Base-by-base conservation (phyloP, 2,329 filamentous ascomycete genomes). In the Endocalyx cinctus region DNA sequence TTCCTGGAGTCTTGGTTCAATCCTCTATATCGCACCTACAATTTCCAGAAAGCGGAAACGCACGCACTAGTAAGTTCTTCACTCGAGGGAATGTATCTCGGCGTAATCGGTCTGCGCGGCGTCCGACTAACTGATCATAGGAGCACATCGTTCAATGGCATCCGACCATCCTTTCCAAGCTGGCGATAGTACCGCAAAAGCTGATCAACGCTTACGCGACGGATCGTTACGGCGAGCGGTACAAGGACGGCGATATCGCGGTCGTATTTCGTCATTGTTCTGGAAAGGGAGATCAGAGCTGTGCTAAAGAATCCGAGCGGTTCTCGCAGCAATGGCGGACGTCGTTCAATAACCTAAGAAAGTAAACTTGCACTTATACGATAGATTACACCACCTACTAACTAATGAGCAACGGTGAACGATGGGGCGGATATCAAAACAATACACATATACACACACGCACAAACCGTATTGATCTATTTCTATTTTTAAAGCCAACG, bases 1-100 rank as follows among this genome's bases (percentile, higher is more conserved):
- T 87, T 98, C 54, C 63, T 97, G 13, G 92, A 98, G 57, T 84
- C 86, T 1, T 98, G 92, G 92, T 94, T 92, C 54, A 88, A 97
- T 57, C 92, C 92, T 29, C 67, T 97, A 27, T 98, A 94, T 63
- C 75, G 90, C 43, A 85, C 74, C 47, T 98, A 98, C 65, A 94
- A 95, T 56, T 98, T 98, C 54, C 87, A 94, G 54, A 96, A 94
- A 59, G 89, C 87, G 0, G 92, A 98, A 61, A 77, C 73, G 16
- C 90, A 98, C 66, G 89, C 90, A 31, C 63, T 98, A 67, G 92
- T 88, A 69, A 56, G 79, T 58, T 26, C 19, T 18, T 31, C 18
- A 17, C 25, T 17, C n/a, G n/a, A n/a, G n/a, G n/a, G n/a, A n/a
- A n/a, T n/a, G n/a, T n/a, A n/a, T n/a, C n/a, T n/a, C n/a, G n/a